phyloP scores from a whole-genome alignment of 768 basidiomycete genomes.

The Leccinum obscurum region DNA sequence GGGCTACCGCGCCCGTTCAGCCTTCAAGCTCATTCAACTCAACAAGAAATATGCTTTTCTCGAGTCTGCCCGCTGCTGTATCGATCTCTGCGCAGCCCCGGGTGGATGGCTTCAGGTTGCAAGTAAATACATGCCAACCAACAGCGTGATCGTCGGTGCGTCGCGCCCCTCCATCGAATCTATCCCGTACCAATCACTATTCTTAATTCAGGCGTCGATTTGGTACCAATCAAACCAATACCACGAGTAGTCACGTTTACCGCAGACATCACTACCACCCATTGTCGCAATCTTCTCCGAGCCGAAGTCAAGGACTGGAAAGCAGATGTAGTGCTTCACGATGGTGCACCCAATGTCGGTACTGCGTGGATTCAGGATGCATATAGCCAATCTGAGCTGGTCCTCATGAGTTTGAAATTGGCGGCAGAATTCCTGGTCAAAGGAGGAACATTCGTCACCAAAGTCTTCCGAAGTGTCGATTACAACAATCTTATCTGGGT shows the following conservation, averaged over 20 bases:
- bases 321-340: constrained; percentile 96
- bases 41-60: constrained; percentile 98
- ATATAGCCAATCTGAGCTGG: constrained; percentile 94
- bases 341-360: constrained; percentile 99
- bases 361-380: constrained; percentile 99
- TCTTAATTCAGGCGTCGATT: constrained; percentile 72
- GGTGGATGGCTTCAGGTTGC: constrained; percentile 99
- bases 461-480: constrained; percentile 97
- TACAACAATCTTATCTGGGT: constrained; percentile 99
- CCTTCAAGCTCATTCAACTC: constrained; percentile 97
- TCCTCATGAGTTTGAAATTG: constrained; percentile 91
- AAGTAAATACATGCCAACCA: constrained; percentile 94
- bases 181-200: constrained; percentile 10
- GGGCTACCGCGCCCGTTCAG: constrained; percentile 98
- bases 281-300: constrained; percentile 86
- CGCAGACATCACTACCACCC: constrained; percentile 89
- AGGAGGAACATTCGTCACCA: constrained; percentile 95
- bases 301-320: constrained; percentile 97
- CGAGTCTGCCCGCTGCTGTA: constrained; percentile 85
- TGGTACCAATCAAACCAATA: constrained; percentile 95
- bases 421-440: constrained; percentile 93
- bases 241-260: constrained; percentile 91
- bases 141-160: constrained; percentile 88
- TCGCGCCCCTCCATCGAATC: constrained; percentile 6
- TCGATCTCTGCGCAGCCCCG: constrained; percentile 98